Percentiles rank a stretch among this genome's conserved stretches.
Evolutionary conservation across 169 alveolate species (phyloP).

Genomic region (Cryptosporidium felis): DNA sequence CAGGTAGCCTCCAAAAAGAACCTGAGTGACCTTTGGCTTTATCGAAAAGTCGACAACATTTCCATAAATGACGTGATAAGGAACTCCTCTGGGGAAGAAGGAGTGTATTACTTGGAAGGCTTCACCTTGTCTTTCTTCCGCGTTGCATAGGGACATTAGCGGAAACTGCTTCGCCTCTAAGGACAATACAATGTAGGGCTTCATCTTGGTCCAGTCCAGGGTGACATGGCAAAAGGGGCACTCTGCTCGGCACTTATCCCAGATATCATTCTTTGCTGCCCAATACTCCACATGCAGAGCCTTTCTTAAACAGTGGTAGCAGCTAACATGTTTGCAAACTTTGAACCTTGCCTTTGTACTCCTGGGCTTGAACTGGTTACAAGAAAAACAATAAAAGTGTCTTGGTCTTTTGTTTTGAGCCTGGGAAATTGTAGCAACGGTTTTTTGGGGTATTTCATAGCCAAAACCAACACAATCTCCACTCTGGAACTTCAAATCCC

Average conservation of each 20-base stretch:
- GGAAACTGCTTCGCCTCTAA: conserved; percentile 56
- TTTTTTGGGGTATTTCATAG: too few relatives aligned
- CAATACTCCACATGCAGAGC: conserved; percentile 69
- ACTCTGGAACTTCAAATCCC: too few relatives aligned
- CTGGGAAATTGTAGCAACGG: too few relatives aligned
- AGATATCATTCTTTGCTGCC: conserved; percentile 71
- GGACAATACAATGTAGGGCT: conserved; percentile 49
- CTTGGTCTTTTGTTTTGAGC: conserved; percentile 27
- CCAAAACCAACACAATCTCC: too few relatives aligned
- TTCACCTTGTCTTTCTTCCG: conserved; percentile 39
- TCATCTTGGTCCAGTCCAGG: conserved; percentile 63
- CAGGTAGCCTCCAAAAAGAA: conserved; percentile 7
- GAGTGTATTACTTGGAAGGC: conserved; percentile 49
- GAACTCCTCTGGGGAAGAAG: conserved; percentile 61
- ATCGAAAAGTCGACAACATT: conserved; percentile 16
- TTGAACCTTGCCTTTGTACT: conserved; percentile 66
- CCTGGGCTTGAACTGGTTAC: conserved; percentile 57
- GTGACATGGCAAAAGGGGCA: conserved; percentile 63
- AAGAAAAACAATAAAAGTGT: conserved; percentile 45
- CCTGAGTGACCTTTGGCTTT: conserved; percentile 55
- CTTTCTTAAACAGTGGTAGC: conserved; percentile 66
- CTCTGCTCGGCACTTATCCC: conserved; percentile 64
- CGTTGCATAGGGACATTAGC: conserved; percentile 30
- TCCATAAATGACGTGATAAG: conserved; percentile 38
- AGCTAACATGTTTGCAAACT: conserved; percentile 65